phyloP scores from a whole-genome alignment of 768 basidiomycete species.

The Kwoniella newhampshirensis region DNA sequence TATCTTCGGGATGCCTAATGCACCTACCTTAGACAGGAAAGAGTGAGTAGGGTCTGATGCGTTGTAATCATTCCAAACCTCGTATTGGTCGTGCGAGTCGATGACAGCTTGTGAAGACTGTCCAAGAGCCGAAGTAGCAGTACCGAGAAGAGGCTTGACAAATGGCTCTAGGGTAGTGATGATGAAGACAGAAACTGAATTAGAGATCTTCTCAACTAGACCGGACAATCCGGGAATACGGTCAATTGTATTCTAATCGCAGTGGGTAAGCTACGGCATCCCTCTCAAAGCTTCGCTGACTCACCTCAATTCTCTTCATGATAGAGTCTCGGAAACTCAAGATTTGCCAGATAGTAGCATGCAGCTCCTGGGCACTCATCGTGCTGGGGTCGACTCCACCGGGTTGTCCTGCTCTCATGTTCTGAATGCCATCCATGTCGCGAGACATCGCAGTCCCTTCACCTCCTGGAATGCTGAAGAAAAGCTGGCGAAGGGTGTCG shows the following conservation, averaged over 20 bases:
- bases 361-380: constrained; percentile 86
- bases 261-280: not conserved
- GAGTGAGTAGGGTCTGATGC: constrained; percentile 68
- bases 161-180: constrained; percentile 82
- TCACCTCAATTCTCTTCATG: constrained; percentile 67
- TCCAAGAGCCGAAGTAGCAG: constrained; percentile 65
- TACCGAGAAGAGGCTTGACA: constrained; percentile 73
- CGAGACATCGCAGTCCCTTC: constrained; percentile 62
- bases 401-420: constrained; percentile 58
- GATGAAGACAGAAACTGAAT: constrained; percentile 68
- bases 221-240: constrained; percentile 74
- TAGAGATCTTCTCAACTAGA: constrained; percentile 75
- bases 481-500: constrained; percentile 36
- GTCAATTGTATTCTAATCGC: constrained; percentile 57
- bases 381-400: constrained; percentile 72
- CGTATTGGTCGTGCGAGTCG: constrained; percentile 75
- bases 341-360: constrained; percentile 78
- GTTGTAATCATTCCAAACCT: constrained; percentile 79
- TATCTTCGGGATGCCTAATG: too few relatives aligned
- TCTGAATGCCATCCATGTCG: constrained; percentile 72
- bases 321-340: constrained; percentile 79
- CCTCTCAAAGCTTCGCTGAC: constrained; percentile 6
- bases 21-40: constrained; percentile 65
- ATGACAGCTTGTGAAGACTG: constrained; percentile 74
- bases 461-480: constrained; percentile 45